Evolutionary conservation across 306 rosid species (phyloP).

Genomic region (Trifolium dubium): DNA sequence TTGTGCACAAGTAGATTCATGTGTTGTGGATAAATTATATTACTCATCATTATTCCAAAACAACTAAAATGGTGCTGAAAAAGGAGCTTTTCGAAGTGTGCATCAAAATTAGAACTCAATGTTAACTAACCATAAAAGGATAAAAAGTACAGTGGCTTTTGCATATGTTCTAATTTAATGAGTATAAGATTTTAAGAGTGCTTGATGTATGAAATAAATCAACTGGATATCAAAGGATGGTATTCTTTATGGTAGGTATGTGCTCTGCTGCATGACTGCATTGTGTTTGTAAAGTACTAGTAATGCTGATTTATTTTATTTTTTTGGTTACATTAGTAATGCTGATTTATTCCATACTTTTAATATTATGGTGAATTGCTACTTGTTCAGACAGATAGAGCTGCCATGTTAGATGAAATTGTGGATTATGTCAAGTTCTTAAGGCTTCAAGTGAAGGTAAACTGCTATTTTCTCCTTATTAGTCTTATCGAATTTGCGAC

Average conservation of each 20-base stretch:
- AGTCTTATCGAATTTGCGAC: conserved; percentile 3
- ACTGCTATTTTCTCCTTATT: conserved; percentile 23
- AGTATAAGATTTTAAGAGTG: conserved; percentile 2
- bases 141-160: too few species aligned
- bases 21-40: neutral
- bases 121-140: too few species aligned
- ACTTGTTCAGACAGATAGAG: conserved; percentile 84
- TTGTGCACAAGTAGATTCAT: conserved; percentile 21
- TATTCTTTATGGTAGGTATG: conserved; percentile 1
- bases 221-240: conserved; percentile 12
- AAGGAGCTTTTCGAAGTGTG: neutral
- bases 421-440: conserved; percentile 98
- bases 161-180: too few species aligned
- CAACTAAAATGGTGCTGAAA: conserved; percentile 2
- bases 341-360: conserved; percentile 16
- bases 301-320: conserved; percentile 24
- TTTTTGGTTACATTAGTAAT: too few species aligned
- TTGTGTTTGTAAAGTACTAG: conserved; percentile 31
- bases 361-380: conserved; percentile 36
- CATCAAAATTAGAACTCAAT: too few species aligned
- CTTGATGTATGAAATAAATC: conserved; percentile 14
- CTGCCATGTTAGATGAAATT: conserved; percentile 97
- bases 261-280: conserved; percentile 28
- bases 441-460: conserved; percentile 97
- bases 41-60: conserved; percentile 12